phyloP scores from a whole-genome alignment of 768 basidiomycete species.

The Phanerochaete sordida region DNA sequence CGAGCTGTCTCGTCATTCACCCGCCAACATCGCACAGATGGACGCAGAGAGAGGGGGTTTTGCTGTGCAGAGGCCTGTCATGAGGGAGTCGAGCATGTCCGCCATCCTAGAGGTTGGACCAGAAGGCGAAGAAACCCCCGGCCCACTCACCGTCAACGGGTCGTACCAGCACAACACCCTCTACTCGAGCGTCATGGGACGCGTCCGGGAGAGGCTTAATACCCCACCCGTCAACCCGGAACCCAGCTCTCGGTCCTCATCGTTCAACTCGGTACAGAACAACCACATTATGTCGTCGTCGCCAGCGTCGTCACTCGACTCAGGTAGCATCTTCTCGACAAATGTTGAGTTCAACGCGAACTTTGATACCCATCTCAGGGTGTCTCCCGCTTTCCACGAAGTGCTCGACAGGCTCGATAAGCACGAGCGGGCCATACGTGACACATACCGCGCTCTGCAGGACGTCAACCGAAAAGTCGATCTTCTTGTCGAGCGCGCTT shows the following conservation, averaged over 20 bases:
- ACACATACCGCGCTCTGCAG: conserved; percentile 70
- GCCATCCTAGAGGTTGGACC: conserved; percentile 50
- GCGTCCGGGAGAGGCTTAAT: conserved; percentile 34
- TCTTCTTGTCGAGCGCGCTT: conserved; percentile 65
- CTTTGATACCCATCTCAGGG: conserved; percentile 73
- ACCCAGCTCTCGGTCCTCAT: conserved; percentile 33
- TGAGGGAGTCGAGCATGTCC: conserved; percentile 47
- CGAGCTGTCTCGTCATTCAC: conserved; percentile 43
- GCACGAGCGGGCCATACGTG: conserved; percentile 64
- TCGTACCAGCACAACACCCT: conserved; percentile 28
- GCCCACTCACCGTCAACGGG: conserved; percentile 24
- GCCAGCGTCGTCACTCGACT: conserved; percentile 76
- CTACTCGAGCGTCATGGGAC: conserved; percentile 36
- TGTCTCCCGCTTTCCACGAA: conserved; percentile 73
- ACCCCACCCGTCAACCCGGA: conserved; percentile 46
- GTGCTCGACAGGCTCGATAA: conserved; percentile 71
- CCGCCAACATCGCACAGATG: conserved; percentile 37
- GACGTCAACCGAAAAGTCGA: conserved; percentile 79
- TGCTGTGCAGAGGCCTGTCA: conserved; percentile 21
- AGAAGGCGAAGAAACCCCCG: conserved; percentile 52
- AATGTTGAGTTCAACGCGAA: conserved; percentile 42
- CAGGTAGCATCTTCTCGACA: conserved; percentile 59
- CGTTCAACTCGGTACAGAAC: conserved; percentile 39
- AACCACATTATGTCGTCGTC: conserved; percentile 54
- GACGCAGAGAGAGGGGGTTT: conserved; percentile 45